Evolutionary conservation across 2,329 filamentous ascomycete genomes (phyloP).

Genomic region (Penicillium sp.): DNA sequence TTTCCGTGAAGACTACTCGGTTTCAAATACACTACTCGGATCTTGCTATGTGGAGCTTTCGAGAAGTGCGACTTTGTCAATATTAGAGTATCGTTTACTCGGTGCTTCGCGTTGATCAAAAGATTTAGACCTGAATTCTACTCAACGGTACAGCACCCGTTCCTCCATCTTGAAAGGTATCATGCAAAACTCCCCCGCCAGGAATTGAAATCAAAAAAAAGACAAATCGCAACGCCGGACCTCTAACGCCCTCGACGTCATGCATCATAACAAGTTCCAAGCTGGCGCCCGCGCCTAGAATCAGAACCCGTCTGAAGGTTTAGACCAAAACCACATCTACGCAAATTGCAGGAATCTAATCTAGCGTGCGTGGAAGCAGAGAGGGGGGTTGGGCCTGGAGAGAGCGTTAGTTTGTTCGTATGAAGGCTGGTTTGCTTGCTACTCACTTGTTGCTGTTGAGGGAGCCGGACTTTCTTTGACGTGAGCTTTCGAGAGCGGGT

Average conservation of each 20-base stretch:
- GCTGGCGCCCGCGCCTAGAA: constrained; percentile 15
- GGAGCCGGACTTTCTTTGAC: constrained; percentile 39
- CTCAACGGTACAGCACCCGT: neutral
- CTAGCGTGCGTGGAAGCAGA: constrained; percentile 45
- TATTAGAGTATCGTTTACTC: no score
- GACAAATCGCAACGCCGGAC: constrained; percentile 12
- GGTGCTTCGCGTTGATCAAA: neutral
- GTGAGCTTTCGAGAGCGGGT: constrained; percentile 47
- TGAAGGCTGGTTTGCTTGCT: neutral
- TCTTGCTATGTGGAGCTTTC: neutral
- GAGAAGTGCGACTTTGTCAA: neutral
- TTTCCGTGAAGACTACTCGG: neutral
- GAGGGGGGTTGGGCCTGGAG: constrained; percentile 37
- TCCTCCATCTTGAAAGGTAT: neutral
- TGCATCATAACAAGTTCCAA: constrained; percentile 12
- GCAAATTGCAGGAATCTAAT: neutral
- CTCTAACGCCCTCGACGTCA: constrained; percentile 13
- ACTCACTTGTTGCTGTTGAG: constrained; percentile 41
- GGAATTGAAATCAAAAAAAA: neutral
- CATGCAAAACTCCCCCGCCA: neutral
- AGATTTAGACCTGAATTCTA: neutral
- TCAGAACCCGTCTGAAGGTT: neutral
- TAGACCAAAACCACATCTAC: neutral
- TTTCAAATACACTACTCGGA: neutral
- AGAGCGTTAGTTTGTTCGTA: constrained; percentile 5